Base-by-base conservation (phyloP, 768 basidiomycete species). In the Floccularia luteovirens region DNA sequence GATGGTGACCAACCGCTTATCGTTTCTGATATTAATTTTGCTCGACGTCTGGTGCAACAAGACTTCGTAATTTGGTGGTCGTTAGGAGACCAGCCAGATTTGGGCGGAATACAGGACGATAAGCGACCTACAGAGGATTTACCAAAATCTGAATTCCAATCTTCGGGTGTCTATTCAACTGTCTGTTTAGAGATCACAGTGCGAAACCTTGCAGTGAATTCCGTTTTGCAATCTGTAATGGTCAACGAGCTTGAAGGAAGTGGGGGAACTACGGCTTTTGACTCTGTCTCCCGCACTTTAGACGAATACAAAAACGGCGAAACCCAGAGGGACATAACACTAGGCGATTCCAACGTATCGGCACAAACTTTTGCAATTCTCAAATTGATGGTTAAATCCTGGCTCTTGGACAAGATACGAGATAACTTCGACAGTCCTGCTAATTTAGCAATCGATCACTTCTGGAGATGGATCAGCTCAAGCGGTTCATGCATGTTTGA, bases 1-100 rank as follows among this genome's bases (percentile, higher is more conserved):
- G 90, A 92, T 30, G 82, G 85, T 3, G 96, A 99, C 52, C 82
- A 88, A 31, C 82, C 90, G 1, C 66, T 97, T n/a, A 71, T 84
- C 49, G 66, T 94, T 35, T 79, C 91, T 1, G 96, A 99, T 49
- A 70, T 99, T 48, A 84, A 79, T 47, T 96, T 97, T 50, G 89
- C 96, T 1, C 80, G 94, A 4, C 78, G 88, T 30, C 62, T 98
- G 39, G 65, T 83, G 22, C 79, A 82, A 34, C 90, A 97, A 46
- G 96, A 98, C 52, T 79, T 89, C 53, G 69, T 97, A 2, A 67
- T 99, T 2, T 99, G 96, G 96, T 99, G 96, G 96, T 94, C 96
- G 6, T 74, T 84, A 2, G 77, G 82, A 3, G 79, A 89, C 22
- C 75, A 75, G 14, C 93, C 96, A 2, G 96, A 99, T 61, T 70